Evolutionary conservation across 164 flowering plant genomes (phyloP), one percentile per base, ranked within the genome.

Genomic region (Vitis rupestris): DNA sequence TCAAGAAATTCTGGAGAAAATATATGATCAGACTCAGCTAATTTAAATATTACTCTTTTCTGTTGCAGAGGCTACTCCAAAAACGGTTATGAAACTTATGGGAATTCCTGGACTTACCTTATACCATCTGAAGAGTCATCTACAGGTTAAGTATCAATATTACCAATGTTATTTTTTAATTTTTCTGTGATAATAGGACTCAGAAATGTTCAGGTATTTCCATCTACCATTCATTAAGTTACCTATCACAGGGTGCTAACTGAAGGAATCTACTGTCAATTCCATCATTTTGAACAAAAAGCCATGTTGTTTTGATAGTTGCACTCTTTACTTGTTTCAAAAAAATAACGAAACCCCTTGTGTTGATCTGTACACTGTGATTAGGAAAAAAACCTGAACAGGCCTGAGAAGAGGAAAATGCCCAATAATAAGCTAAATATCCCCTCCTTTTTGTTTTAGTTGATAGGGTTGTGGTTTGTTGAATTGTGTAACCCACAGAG

Each of bases 101-200:
- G 98, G 97, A 56, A 88, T 94, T 81, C 90, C 92, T n/a, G 98
- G 97, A 62, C 92, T 94, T 59, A 94, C 98, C 15, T 82, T 94
- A 53, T 94, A 94, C 86, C 98, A 94, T 74, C 82, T 94, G 51
- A 94, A 94, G 81, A 94, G 97, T 79, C 98, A 94, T 76, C 96
- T 94, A 67, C 98, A 94, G 94, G 97, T 94, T 82, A 68, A 52
- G 50, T 58, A 27, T 63, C 48, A 51, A 64, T 65, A 11, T 15
- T 16, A 5, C n/a, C 52, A 55, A 23, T 16, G 17, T 49, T 15
- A 3, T 10, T 17, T 13, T 17, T 50, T 29, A 0, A 63, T 17
- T 48, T 52, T 50, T 11, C 47, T 8, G 19, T 5, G 49, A 15
- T 16, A 11, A 57, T 57, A 57, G 27, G 9, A 9, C 60, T 1